Evolutionary conservation across 2,329 filamentous ascomycete genomes (phyloP), one percentile per base, ranked within the genome.

Genomic region (Colletotrichum destructivum): DNA sequence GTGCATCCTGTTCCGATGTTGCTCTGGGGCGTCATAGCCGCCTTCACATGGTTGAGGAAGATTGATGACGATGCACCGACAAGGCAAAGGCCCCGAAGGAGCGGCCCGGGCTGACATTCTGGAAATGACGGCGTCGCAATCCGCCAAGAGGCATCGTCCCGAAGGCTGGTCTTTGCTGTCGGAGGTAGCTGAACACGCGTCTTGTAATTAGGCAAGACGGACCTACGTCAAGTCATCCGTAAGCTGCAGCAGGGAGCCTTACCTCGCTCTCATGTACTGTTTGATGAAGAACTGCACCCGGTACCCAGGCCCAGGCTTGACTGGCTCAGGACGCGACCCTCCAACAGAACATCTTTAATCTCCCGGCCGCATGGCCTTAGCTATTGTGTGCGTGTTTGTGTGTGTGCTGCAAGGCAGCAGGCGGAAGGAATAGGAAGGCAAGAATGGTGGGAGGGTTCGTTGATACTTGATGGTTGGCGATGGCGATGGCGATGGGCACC

Each of bases 41-140:
- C 51, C n/a, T 62, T 12, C 40, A 18, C 63, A 40, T 35, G 18
- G 23, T 23, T 47, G 11, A 49, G 38, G 42, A 52, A 21, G 13
- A 40, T 47, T 23, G 21, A 8, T 23, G 35, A 47, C n/a, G 51
- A 67, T 44, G 42, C n/a, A 46, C 21, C 18, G 35, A 51, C 54
- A 35, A 57, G 68, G 42, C 57, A 42, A 51, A 57, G 51, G 51
- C 21, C 40, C 47, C 13, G 35, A 26, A 15, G 42, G 12, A 35
- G 47, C 47, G 38, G 23, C 56, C 44, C 38, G 57, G 57, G 57
- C 64, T 62, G 51, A 44, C 23, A 26, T 57, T 57, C 63, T 71
- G 68, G 68, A 71, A 63, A 69, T 69, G 65, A 71, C 47, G 59
- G 38, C 40, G 52, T 71, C 52, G 65, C 69, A 71, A 23, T 18